These are phyloP conservation scores for Fusarium nodosum DNA, from an alignment of 2,329 filamentous ascomycete genomes.

Conservation along the genomic window DNA sequence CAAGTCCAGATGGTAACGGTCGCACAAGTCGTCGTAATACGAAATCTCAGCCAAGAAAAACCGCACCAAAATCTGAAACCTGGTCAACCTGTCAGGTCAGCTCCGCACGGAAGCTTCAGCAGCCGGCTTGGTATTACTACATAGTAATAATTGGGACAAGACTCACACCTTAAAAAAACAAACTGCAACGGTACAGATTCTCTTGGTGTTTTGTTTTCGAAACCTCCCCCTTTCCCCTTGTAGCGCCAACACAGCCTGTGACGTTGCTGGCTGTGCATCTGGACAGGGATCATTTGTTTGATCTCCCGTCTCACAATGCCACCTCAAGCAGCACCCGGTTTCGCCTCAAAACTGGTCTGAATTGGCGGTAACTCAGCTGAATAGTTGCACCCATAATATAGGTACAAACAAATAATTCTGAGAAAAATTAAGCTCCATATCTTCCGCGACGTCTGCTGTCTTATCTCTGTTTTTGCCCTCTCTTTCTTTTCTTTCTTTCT, in stretches of 20 bases:
- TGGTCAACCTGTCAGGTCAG: background rate
- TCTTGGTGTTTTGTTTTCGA: constrained; percentile 7
- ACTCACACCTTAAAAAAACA: background rate
- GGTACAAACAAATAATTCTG: background rate
- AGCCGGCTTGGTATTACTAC: constrained; percentile 32
- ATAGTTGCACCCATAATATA: background rate
- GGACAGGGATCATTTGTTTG: constrained; percentile 31
- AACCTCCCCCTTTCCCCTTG: background rate
- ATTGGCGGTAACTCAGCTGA: constrained; percentile 11
- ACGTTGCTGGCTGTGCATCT: constrained; percentile 8
- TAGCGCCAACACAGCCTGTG: constrained; percentile 2
- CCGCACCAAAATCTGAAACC: constrained; percentile 24
- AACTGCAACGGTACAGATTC: background rate
- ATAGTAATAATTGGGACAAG: background rate
- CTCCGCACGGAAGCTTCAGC: constrained; percentile 17
- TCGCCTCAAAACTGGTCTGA: constrained; percentile 27
- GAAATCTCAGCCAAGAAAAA: background rate
- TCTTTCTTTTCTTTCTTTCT: constrained; percentile 8
- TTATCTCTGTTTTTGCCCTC: background rate
- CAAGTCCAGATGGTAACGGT: background rate
- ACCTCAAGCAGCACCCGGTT: constrained; percentile 44
- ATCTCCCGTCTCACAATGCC: constrained; percentile 47
- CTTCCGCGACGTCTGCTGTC: background rate
- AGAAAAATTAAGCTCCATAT: constrained; percentile 19
- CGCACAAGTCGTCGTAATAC: constrained; percentile 6